Percentiles rank a stretch among this genome's conserved stretches.
phyloP scores from a whole-genome alignment of 345 rosid species.

The Cochlearia excelsa region DNA sequence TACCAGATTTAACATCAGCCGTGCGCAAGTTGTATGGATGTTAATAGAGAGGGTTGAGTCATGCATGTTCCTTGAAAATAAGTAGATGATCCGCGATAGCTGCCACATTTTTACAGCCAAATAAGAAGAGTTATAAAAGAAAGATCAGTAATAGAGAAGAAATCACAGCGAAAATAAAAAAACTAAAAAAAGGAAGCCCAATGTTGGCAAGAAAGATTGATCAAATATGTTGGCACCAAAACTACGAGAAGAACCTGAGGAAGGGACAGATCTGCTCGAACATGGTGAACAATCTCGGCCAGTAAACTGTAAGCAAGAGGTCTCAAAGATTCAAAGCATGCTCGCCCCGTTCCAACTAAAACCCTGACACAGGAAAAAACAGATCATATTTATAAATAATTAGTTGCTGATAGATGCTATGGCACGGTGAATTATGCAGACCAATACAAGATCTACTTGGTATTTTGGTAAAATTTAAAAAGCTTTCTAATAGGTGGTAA shows the following conservation, averaged over 20 bases:
- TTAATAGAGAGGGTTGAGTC: constrained; percentile 88
- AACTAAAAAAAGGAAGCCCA: constrained; percentile 2
- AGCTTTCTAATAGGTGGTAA: constrained; percentile 14
- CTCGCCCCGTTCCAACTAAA: constrained; percentile 94
- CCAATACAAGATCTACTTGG: constrained; percentile 16
- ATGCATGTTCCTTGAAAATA: constrained; percentile 96
- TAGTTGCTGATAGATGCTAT: not conserved
- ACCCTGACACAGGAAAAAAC: constrained; percentile 50
- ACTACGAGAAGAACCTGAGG: constrained; percentile 55
- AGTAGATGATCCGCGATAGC: constrained; percentile 90
- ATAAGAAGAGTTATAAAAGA: constrained; percentile 17
- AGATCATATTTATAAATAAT: not conserved
- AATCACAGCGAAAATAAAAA: not conserved
- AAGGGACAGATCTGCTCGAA: constrained; percentile 78
- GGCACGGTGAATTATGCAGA: not conserved
- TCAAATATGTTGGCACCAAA: constrained; percentile 15
- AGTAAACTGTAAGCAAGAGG: constrained; percentile 96
- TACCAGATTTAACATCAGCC: constrained; percentile 97
- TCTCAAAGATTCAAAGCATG: constrained; percentile 92
- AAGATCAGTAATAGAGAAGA: not conserved
- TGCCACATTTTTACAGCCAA: constrained; percentile 44
- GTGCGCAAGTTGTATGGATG: constrained; percentile 95
- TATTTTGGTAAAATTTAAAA: constrained; percentile 5
- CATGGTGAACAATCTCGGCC: constrained; percentile 99
- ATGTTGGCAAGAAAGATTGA: constrained; percentile 19